These are phyloP conservation scores for Microbotryum scabiosae DNA, from an alignment of 1,284 basidiomycete genomes.

Conservation along the genomic window DNA sequence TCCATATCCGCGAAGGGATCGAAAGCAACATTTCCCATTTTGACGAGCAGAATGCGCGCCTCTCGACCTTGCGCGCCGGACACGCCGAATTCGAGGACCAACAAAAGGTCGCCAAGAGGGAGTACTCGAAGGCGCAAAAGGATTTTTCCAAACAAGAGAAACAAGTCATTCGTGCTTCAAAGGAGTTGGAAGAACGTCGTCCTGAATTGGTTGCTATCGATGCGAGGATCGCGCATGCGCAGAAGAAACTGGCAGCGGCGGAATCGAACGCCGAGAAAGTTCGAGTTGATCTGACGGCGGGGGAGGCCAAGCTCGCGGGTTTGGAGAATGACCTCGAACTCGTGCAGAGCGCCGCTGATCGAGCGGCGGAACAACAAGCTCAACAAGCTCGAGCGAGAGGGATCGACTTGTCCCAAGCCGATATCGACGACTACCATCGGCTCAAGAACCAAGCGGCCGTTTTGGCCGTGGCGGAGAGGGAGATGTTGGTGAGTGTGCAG, in stretches of 20 bases:
- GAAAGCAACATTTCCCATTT: conserved; percentile 62
- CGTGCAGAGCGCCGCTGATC: conserved; percentile 59
- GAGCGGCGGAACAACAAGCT: conserved; percentile 53
- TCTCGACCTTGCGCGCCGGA: conserved; percentile 58
- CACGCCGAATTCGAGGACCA: conserved; percentile 55
- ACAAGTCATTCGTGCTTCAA: conserved; percentile 70
- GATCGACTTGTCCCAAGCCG: conserved; percentile 69
- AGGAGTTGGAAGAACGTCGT: conserved; percentile 69
- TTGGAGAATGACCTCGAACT: conserved; percentile 58
- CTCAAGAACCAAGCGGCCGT: conserved; percentile 64
- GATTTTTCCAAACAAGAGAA: conserved; percentile 65
- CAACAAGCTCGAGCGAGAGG: conserved; percentile 60
- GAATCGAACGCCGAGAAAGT: conserved; percentile 57
- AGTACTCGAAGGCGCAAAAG: conserved; percentile 69
- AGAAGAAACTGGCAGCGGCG: conserved; percentile 66
- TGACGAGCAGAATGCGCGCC: conserved; percentile 58
- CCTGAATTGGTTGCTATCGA: conserved; percentile 73
- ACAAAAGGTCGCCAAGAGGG: conserved; percentile 64
- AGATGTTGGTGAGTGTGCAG: conserved; percentile 68
- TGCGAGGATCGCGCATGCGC: conserved; percentile 76
- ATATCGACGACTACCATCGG: conserved; percentile 75
- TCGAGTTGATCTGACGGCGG: conserved; percentile 57
- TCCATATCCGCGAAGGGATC: conserved; percentile 76
- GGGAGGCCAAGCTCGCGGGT: conserved; percentile 53
- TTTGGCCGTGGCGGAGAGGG: conserved; percentile 71